Base-by-base conservation (phyloP, 2,329 filamentous ascomycete species). In the Arthrobotrys iridis region DNA sequence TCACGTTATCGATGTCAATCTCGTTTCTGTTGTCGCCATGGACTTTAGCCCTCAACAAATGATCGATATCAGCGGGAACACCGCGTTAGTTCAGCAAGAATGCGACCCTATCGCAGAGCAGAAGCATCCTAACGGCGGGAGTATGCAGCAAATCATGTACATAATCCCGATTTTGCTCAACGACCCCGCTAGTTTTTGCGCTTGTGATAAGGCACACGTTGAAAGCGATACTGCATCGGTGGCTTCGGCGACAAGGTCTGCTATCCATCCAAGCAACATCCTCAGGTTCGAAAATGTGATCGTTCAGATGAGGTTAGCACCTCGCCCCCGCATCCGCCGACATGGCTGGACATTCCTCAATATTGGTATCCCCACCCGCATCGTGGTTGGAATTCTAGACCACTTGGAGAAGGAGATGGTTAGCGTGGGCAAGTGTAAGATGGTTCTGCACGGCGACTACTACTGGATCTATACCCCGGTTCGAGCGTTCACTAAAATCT, bases 341-440 rank as follows among this genome's bases (percentile, higher is more conserved):
- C 72, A 76, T 28, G 72, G 72, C 45, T 76, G 72, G 72, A 76
- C 72, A 26, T 76, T 76, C 52, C 65, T 76, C 33, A 76, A 76
- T 33, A 71, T 76, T 15, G 72, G 72, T 24, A 71, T 76, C 11
- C 72, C 72, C 8, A 76, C 66, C 33, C 64, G 66, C 13, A 71
- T 76, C 22, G 72, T 71, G 5, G 65, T 71, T n/a, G 65, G 72
- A 35, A 64, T 76, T 24, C 64, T 76, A 33, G 72, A 70, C n/a
- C 65, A 71, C 24, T 24, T 76, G 33, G 72, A 76, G 20, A 75
- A 75, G 24, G 71, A 75, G 15, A 6, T 75, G 5, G 20, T 75
- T 18, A 66, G 72, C 33, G 59, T 76, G 43, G 72, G 72, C 41
- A 70, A 70, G 41, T 76, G 72, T 26, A 70, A 71, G 37, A 76